Base-by-base conservation (phyloP, 768 basidiomycete species). In the Chlorophyllum brunneum region DNA sequence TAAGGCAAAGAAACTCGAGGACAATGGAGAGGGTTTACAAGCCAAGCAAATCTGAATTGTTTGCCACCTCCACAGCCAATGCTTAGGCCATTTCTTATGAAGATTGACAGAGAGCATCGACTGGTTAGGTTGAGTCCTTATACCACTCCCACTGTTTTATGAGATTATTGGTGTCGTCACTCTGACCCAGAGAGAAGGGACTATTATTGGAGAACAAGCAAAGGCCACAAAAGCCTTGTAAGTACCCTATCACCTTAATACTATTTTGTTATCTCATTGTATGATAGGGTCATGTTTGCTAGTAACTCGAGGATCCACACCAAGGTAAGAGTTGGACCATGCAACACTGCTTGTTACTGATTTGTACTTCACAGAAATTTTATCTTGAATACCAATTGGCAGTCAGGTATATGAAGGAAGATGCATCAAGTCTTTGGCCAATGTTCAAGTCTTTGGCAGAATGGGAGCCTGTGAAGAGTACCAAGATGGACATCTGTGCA, bases 401-500 rank as follows among this genome's bases (percentile, higher is more conserved):
- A 0, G 54, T 61, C 15, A 40, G 26, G 0, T 63, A 50, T 40
- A 44, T 58, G 0, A 46, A 54, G 16, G 20, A 40, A 13, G 24
- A 56, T 29, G 11, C 39, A 22, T 2, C 22, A 37, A 6, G 8
- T 13, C 8, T n/a, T 48, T 10, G 51, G 51, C 29, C 20, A 7
- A 3, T 4, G 3, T 60, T 61, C 41, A 45, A 50, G 2, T 38
- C 54, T 1, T 15, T 63, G 2, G 46, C 38, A 1, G 34, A 59
- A 10, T 63, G 61, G 62, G 29, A 49, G 10, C 4, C 33, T 2
- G 15, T 54, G 0, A 60, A 59, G 34, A 48, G 47, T 3, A 61
- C 61, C 2, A 63, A 63, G 47, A 47, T 63, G 42, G 55, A 61
- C 16, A 16, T 41, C 7, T 44, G 42, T 34, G 55, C 49, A 3